Evolutionary conservation across 2,329 filamentous ascomycete genomes (phyloP).

Genomic region (Apiospora koreana): DNA sequence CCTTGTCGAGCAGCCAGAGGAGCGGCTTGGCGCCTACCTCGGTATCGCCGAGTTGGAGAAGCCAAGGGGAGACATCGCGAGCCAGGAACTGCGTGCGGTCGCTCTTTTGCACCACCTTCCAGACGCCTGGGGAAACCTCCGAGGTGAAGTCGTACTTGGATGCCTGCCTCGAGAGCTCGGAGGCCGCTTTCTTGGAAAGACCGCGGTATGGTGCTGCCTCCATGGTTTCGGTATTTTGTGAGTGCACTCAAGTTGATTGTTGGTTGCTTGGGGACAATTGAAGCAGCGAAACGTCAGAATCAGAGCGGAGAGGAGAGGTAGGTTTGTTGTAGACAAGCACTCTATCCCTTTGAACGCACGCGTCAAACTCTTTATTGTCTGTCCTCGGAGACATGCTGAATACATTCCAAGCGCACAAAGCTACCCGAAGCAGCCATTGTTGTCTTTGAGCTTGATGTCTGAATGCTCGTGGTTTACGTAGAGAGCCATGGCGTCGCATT

Average conservation of each 20-base stretch:
- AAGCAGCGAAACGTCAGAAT: neutral
- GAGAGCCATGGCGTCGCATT: neutral
- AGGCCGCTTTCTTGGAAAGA: neutral
- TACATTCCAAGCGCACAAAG: constrained; percentile 2
- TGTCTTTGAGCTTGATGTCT: neutral
- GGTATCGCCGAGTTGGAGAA: constrained; percentile 17
- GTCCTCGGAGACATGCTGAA: neutral
- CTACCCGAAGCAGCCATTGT: neutral
- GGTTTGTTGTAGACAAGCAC: constrained; percentile 2
- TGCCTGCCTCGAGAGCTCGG: constrained; percentile 6
- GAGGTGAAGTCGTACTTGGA: constrained; percentile 29
- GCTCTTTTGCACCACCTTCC: constrained; percentile 27
- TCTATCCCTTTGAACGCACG: neutral
- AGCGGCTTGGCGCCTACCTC: neutral
- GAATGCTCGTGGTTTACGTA: neutral
- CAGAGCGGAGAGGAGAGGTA: neutral
- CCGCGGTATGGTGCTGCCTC: neutral
- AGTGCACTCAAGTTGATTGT: neutral
- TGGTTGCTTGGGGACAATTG: neutral
- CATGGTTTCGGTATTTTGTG: neutral
- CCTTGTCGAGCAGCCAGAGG: constrained; percentile 20
- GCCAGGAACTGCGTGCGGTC: constrained; percentile 30
- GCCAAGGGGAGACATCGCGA: constrained; percentile 27
- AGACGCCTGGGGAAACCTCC: constrained; percentile 27
- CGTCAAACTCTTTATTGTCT: neutral